Evolutionary conservation across 2,329 filamentous ascomycete genomes (phyloP), one percentile per base, ranked within the genome.

Genomic region (Phialophora chinensis): DNA sequence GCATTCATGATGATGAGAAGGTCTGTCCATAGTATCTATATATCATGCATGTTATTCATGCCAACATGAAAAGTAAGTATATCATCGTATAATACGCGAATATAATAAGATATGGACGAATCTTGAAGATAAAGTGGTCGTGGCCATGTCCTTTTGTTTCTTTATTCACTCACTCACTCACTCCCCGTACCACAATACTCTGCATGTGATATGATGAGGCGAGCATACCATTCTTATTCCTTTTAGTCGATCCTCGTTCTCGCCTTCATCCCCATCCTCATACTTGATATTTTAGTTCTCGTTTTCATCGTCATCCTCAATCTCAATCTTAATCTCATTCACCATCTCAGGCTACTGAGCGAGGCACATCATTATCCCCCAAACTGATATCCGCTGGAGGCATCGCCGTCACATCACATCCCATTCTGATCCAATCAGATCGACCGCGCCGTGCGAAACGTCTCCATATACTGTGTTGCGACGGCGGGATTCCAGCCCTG

Each of bases 401-500:
- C 4, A 27, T 27, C 29, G 6, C 6, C 29, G 6, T 31, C 29
- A 31, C 29, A 31, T 31, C 29, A 31, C 29, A 31, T 31, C 6
- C 29, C 29, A 2, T 31, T 8, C 29, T 31, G 29, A 1, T 8
- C 29, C 29, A 31, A 7, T 31, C 49, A 61, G 11, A 61, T 61
- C 33, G 59, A 38, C n/a, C 23, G 31, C 14, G 47, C 20, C 29
- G 59, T 10, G 1, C 59, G 27, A 7, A 53, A 61, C 4, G 47
- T 23, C 17, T 61, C 59, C 47, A 61, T 53, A 42, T 61, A 61
- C 49, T 42, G 44, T 23, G 31, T 53, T 7, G 49, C 47, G 23
- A 53, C 59, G 6, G 31, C 23, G 20, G 59, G 49, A 20, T 52
- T 61, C 59, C 59, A 61, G 4, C 44, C n/a, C 11, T 61, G n/a